Conservation (phyloP, 2,329 filamentous ascomycete genomes). For the Bisporella sp. region DNA sequence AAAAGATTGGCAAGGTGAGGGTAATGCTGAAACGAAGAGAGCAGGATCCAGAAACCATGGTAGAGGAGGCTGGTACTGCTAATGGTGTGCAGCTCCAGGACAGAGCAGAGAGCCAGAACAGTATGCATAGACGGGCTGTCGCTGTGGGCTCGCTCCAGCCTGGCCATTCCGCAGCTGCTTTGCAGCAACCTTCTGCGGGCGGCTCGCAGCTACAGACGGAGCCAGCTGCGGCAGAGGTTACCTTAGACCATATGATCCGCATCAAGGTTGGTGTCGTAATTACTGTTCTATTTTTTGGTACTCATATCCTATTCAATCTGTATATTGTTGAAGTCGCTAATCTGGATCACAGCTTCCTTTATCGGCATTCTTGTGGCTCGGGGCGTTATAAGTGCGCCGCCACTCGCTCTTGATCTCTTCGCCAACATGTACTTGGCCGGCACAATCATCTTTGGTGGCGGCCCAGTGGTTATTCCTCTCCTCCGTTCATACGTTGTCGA, state of each 20-base stretch:
- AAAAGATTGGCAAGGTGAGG: conserved; percentile 30
- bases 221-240: background rate
- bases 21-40: background rate
- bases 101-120: background rate
- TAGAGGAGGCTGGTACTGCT: no score
- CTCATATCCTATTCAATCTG: conserved; percentile 8
- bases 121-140: background rate
- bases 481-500: conserved; percentile 56
- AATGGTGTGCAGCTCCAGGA: background rate
- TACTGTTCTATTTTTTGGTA: conserved; percentile 42
- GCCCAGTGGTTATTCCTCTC: conserved; percentile 58
- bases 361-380: conserved; percentile 46
- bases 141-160: no score
- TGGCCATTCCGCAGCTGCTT: no score
- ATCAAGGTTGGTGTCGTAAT: conserved; percentile 38
- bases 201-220: conserved; percentile 7
- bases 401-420: conserved; percentile 54
- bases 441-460: conserved; percentile 48
- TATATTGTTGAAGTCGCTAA: no score
- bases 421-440: conserved; percentile 68
- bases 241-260: conserved; percentile 30
- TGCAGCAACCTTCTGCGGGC: conserved; percentile 5
- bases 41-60: background rate
- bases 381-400: conserved; percentile 33
- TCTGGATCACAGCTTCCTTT: conserved; percentile 32